A percentile compares a stretch with the other conserved stretches of the same genome.
These are phyloP conservation scores for Gorgonomyces haynaldii DNA, from an alignment of 192 early-diverging fungal genomes.

Conservation along the genomic window DNA sequence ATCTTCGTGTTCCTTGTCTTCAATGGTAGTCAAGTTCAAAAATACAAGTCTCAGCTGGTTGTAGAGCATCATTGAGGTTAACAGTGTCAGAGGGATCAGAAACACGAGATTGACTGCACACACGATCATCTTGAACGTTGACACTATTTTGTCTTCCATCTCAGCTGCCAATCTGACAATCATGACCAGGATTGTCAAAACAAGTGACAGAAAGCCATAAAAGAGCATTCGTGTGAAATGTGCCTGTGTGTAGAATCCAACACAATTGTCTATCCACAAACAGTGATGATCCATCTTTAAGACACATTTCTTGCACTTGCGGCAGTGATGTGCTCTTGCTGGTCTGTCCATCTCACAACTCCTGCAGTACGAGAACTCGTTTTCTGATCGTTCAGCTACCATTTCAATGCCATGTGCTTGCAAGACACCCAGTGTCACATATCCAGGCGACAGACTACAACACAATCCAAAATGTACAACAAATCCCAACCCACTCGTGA, in stretches of 20 bases:
- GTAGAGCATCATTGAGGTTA: not conserved
- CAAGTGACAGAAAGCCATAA: no score
- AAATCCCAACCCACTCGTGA: no score
- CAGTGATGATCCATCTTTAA: constrained; percentile 28
- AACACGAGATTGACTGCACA: not conserved
- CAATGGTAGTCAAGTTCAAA: constrained; percentile 5
- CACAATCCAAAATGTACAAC: no score
- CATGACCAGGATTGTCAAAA: no score
- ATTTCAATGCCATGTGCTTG: no score
- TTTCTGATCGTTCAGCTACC: no score
- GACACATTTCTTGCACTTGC: constrained; percentile 13
- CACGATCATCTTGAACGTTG: constrained; percentile 3
- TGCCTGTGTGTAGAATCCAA: constrained; percentile 14
- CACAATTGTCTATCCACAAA: constrained; percentile 10
- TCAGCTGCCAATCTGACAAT: no score
- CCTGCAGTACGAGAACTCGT: no score
- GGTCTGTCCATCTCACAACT: no score
- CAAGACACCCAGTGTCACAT: no score
- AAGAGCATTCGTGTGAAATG: constrained; percentile 14
- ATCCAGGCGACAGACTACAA: no score
- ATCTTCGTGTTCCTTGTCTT: not conserved
- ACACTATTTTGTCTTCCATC: no score
- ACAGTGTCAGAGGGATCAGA: constrained; percentile 5
- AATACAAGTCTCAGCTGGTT: constrained; percentile 3
- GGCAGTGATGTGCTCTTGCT: constrained; percentile 22